Base-by-base conservation (phyloP, 345 rosid species). In the Pseudoturritis turrita region DNA sequence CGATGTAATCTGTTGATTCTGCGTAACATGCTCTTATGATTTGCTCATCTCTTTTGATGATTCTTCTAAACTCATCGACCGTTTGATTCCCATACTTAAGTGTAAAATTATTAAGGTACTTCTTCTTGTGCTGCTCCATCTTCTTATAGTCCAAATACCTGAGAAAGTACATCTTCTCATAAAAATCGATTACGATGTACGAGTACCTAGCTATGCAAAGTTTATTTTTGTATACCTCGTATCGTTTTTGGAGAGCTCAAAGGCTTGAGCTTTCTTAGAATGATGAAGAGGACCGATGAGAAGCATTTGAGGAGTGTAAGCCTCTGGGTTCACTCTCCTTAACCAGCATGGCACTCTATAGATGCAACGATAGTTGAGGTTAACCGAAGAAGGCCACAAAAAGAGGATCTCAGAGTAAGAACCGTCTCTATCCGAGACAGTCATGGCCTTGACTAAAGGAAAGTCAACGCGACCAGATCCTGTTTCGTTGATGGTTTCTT, bases 251-350 rank as follows among this genome's bases (percentile, higher is more conserved):
- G 45, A 17, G 44, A 57, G 63, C 63, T 35, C 22, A 28, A 28
- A 28, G 5, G 31, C 31, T 28, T 28, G 31, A 57, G 29, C 10
- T 57, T 19, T 57, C n/a, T 57, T 57, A 37, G 4, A 11, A 57
- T 57, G 44, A 3, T 57, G 62, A 57, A 57, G 45, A 17, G 45
- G 63, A 21, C 63, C 63, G 17, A 57, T 35, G 28, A 57, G 45
- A 37, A 35, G 45, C 63, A 57, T 57, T 21, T 36, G 45, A 57
- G 63, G 63, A 17, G 63, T 57, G 28, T 57, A 57, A 37, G 63
- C 63, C n/a, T 57, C 44, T 36, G 63, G 63, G 29, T 57, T 57
- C 26, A 57, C 45, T 12, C 21, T 11, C 15, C 63, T 4, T 17
- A 57, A 19, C 63, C 15, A 0, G 5, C 33, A n/a, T 36, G 63